Evolutionary conservation across 2,329 filamentous ascomycete genomes (phyloP).

Genomic region (Ramularia collo-cygni): DNA sequence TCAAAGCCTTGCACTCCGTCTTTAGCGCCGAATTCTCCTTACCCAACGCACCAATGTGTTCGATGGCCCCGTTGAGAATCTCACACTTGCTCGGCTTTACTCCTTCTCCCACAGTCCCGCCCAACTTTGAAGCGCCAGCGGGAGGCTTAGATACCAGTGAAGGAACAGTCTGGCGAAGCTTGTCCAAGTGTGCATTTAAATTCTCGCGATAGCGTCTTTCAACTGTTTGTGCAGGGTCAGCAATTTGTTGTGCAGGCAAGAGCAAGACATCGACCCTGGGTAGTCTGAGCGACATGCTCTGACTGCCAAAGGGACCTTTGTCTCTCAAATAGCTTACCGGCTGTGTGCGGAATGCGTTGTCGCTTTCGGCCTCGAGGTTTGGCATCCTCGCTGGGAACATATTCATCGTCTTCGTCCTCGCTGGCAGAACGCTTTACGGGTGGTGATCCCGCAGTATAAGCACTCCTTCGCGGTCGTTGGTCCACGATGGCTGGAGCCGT

Average conservation of each 20-base stretch:
- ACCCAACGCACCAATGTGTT: conserved; percentile 26
- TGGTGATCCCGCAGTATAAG: conserved; percentile 10
- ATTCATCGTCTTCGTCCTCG: conserved; percentile 28
- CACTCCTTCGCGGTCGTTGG: conserved; percentile 10
- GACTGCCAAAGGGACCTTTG: no score
- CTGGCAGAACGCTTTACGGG: conserved; percentile 21
- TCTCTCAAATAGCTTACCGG: conserved; percentile 4
- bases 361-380: conserved; percentile 26
- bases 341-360: conserved; percentile 32
- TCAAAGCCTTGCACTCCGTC: conserved; percentile 22
- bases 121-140: conserved; percentile 11
- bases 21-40: conserved; percentile 24
- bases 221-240: conserved; percentile 7
- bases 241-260: no score
- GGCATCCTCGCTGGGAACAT: conserved; percentile 16
- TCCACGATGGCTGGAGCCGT: conserved; percentile 22
- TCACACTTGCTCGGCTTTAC: conserved; percentile 33
- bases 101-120: conserved; percentile 18
- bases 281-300: no score
- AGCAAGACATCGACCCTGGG: no score
- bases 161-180: conserved; percentile 28
- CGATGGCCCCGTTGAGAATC: conserved; percentile 30
- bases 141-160: conserved; percentile 21
- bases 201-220: conserved; percentile 33
- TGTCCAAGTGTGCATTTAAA: conserved; percentile 31